A percentile compares a stretch with the other conserved stretches of the same genome.
phyloP scores from a whole-genome alignment of 345 rosid species.

The Sonneratia alba region DNA sequence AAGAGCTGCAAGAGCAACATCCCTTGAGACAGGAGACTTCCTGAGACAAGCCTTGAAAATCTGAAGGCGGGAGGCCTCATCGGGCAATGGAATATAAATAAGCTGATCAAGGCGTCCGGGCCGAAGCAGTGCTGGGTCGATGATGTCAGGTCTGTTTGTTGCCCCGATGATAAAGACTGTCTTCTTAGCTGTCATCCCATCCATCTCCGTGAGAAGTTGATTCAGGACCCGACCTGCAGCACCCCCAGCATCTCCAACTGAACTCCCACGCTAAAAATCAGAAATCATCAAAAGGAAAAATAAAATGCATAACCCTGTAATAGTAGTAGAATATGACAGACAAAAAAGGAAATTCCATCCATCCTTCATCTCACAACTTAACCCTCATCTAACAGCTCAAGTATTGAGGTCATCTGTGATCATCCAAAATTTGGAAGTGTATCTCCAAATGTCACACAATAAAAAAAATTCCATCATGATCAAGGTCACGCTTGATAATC shows the following conservation, averaged over 20 bases:
- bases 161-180: conserved; percentile 93
- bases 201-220: conserved; percentile 94
- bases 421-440: too few relatives aligned
- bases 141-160: conserved; percentile 88
- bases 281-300: background rate
- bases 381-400: too few relatives aligned
- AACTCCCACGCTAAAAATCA: conserved; percentile 62
- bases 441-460: too few relatives aligned
- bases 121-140: conserved; percentile 82
- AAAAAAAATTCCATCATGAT: too few relatives aligned
- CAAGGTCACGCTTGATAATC: too few relatives aligned
- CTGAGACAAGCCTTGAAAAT: conserved; percentile 83
- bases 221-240: conserved; percentile 93
- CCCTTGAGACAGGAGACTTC: conserved; percentile 77
- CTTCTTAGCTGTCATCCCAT: conserved; percentile 92
- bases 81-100: conserved; percentile 91
- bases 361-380: too few relatives aligned
- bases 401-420: too few relatives aligned
- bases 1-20: conserved; percentile 69
- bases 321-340: too few relatives aligned
- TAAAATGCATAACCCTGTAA: background rate
- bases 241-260: conserved; percentile 87
- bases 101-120: conserved; percentile 91
- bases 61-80: conserved; percentile 72
- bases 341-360: too few relatives aligned